Conservation (phyloP, 164 flowering plant species). For the Annona squamosa region DNA sequence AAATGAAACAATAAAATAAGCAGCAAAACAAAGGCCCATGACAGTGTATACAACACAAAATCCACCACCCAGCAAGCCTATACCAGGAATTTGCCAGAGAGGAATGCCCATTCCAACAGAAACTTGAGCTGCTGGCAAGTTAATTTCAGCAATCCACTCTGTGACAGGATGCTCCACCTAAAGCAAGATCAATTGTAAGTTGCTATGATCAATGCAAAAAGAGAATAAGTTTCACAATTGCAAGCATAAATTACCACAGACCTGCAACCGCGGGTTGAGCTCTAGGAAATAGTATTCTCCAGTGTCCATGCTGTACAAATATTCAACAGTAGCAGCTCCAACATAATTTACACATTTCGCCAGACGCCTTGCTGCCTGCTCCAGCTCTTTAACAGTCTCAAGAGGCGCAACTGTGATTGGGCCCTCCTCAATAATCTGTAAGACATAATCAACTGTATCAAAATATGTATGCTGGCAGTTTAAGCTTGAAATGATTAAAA, state of each 20-base stretch:
- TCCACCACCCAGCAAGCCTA: background rate
- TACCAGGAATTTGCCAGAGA: constrained; percentile 99
- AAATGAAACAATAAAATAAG: background rate
- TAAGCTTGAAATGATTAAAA: background rate
- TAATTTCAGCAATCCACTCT: constrained; percentile 98
- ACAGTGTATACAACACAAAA: background rate
- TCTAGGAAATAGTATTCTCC: constrained; percentile 96
- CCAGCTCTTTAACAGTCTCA: constrained; percentile 78
- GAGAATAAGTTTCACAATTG: background rate
- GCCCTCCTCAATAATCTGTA: constrained; percentile 97
- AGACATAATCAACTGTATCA: constrained; percentile 4
- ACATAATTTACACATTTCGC: constrained; percentile 94
- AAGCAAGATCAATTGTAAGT: constrained; percentile 2
- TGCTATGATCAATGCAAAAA: background rate
- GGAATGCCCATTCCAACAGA: constrained; percentile 99
- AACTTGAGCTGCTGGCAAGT: constrained; percentile 96
- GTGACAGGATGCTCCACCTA: constrained; percentile 99
- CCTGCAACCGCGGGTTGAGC: constrained; percentile 98
- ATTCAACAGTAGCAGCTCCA: constrained; percentile 99
- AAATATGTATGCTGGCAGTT: background rate
- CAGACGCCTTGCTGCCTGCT: constrained; percentile 96
- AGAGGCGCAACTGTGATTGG: constrained; percentile 93
- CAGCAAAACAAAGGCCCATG: background rate
- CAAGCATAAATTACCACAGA: constrained; percentile 16
- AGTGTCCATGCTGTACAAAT: constrained; percentile 96